Evolutionary conservation across 2,329 filamentous ascomycete species (phyloP).

Genomic region (Pestalotiopsis sp.): DNA sequence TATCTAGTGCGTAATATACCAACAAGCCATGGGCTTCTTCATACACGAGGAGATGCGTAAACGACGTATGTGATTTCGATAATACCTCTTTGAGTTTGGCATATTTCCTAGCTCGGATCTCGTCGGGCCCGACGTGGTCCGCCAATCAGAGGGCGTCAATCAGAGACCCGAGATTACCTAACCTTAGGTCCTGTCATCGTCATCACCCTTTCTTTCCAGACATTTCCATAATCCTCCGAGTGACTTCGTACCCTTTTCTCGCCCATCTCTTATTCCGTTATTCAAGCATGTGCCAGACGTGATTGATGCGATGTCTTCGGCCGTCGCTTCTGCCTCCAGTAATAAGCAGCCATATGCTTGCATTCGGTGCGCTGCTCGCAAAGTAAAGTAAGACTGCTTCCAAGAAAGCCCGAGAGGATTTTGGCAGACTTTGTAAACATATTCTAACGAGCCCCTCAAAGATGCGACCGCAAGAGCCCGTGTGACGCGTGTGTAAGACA

Average conservation of each 20-base stretch:
- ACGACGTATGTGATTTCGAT: background rate
- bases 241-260: background rate
- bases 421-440: slow-evolving; percentile 29
- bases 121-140: slow-evolving; percentile 7
- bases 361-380: slow-evolving; percentile 28
- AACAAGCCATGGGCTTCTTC: background rate
- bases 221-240: background rate
- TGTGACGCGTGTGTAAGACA: slow-evolving; percentile 33
- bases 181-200: background rate
- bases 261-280: background rate
- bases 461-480: slow-evolving; percentile 37
- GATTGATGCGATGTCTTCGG: background rate
- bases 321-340: background rate
- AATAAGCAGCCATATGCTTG: slow-evolving; percentile 18
- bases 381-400: slow-evolving; percentile 28
- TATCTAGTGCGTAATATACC: too few species aligned
- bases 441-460: slow-evolving; percentile 4
- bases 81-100: background rate
- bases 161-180: background rate
- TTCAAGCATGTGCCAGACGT: background rate
- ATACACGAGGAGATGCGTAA: background rate
- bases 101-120: background rate
- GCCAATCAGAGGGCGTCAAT: slow-evolving; percentile 8
- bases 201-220: background rate
- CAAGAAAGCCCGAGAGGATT: slow-evolving; percentile 26